Percentiles rank a stretch among this genome's conserved stretches.
These are phyloP conservation scores for Penicillium fuscoglaucum DNA, from an alignment of 2,329 filamentous ascomycete genomes.

Conservation along the genomic window DNA sequence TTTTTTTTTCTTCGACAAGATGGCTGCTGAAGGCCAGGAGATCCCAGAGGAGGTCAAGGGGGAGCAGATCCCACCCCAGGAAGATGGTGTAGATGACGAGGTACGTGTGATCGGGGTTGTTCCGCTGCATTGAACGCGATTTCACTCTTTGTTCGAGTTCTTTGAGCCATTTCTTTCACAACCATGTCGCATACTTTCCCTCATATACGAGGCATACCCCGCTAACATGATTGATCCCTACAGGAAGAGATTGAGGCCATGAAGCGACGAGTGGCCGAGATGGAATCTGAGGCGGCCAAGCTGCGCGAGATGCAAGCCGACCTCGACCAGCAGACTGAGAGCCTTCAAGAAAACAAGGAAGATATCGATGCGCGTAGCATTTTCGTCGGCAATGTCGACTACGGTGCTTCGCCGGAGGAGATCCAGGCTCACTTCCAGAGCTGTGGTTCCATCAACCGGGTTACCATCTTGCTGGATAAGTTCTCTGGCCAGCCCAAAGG, in stretches of 20 bases:
- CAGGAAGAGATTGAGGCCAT: conserved; percentile 81
- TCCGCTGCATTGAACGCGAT: conserved; percentile 2
- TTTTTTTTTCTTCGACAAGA: conserved; percentile 20
- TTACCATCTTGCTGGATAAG: conserved; percentile 96
- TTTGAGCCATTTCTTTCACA: background rate
- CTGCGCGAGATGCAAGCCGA: conserved; percentile 82
- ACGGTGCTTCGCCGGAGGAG: conserved; percentile 94
- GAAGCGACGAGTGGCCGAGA: conserved; percentile 83
- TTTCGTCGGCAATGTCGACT: conserved; percentile 98
- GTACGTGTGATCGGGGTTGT: conserved; percentile 30
- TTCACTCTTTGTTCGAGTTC: conserved; percentile 4
- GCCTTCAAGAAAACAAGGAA: conserved; percentile 87
- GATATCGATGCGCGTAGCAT: conserved; percentile 94
- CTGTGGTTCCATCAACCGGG: conserved; percentile 95
- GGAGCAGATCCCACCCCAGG: conserved; percentile 40
- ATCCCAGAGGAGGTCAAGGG: conserved; percentile 39
- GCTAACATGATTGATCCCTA: conserved; percentile 10
- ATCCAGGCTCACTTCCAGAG: conserved; percentile 98
- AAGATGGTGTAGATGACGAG: conserved; percentile 49
- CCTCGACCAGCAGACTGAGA: conserved; percentile 80
- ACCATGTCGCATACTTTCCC: background rate
- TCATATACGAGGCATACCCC: background rate
- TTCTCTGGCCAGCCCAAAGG: conserved; percentile 99
- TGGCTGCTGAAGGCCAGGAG: conserved; percentile 40
- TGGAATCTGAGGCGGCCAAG: conserved; percentile 86